Evolutionary conservation across 2,329 filamentous ascomycete genomes (phyloP).

Genomic region (Aspergillus ruber): DNA sequence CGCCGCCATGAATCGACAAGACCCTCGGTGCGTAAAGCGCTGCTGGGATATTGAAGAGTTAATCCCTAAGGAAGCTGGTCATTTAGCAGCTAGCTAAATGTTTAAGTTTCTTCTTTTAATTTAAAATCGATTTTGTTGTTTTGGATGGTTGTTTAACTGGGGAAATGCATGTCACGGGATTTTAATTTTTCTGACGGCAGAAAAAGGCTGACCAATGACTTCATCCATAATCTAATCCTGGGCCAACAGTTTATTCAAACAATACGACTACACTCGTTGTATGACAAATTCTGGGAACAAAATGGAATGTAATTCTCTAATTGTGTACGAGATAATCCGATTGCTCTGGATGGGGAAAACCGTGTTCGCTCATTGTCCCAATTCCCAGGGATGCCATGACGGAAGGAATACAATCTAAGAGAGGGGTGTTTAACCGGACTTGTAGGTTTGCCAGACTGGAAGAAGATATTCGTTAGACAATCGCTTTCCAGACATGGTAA

Average conservation of each 20-base stretch:
- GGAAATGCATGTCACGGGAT: conserved; percentile 24
- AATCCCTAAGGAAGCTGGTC: background rate
- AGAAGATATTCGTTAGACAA: conserved; percentile 19
- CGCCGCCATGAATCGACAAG: conserved; percentile 27
- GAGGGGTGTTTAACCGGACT: conserved; percentile 44
- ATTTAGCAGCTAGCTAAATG: background rate
- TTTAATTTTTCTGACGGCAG: conserved; percentile 32
- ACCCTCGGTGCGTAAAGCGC: conserved; percentile 4
- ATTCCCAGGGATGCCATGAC: conserved; percentile 14
- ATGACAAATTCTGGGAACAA: conserved; percentile 9
- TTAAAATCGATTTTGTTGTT: conserved; percentile 9
- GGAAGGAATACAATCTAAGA: conserved; percentile 10
- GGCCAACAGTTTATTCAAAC: background rate
- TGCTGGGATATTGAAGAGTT: background rate
- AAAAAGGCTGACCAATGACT: conserved; percentile 36
- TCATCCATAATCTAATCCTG: conserved; percentile 34
- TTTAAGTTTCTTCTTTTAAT: background rate
- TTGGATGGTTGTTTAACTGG: conserved; percentile 12
- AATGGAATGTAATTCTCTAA: conserved; percentile 28
- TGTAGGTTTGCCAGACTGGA: conserved; percentile 62
- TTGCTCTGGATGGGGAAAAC: conserved; percentile 17
- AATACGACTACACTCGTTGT: background rate
- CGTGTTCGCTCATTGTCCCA: conserved; percentile 14
- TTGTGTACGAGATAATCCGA: conserved; percentile 34
- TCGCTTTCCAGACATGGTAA: background rate